phyloP scores from a whole-genome alignment of 2,329 filamentous ascomycete genomes.

The Chaetomiaceae sp. region DNA sequence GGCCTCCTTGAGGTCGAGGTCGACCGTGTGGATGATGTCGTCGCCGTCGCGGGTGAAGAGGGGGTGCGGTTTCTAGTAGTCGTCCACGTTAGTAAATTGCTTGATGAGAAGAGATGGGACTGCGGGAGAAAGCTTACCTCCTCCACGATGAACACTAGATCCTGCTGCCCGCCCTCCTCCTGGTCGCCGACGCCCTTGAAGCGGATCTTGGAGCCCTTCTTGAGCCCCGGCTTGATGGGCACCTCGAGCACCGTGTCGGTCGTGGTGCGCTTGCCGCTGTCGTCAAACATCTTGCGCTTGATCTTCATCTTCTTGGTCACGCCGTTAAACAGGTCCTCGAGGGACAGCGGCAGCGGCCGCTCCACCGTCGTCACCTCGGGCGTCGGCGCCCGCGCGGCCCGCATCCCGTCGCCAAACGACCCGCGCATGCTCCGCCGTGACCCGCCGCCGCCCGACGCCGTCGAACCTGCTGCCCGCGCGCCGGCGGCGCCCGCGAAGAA shows the following conservation, averaged over 20 bases:
- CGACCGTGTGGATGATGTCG: constrained; percentile 73
- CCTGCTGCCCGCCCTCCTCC: constrained; percentile 91
- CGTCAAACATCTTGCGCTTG: constrained; percentile 91
- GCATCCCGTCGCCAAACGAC: constrained; percentile 35
- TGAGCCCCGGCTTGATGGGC: constrained; percentile 90
- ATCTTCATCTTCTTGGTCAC: constrained; percentile 97
- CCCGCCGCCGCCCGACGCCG: constrained; percentile 40
- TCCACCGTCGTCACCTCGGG: constrained; percentile 91
- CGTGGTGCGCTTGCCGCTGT: constrained; percentile 74
- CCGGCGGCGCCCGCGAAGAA: constrained; percentile 41
- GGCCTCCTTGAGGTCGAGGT: constrained; percentile 86
- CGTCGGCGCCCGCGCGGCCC: constrained; percentile 49
- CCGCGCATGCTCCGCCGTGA: constrained; percentile 36
- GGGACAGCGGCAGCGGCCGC: constrained; percentile 69
- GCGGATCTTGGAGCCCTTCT: constrained; percentile 97
- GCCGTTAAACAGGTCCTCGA: constrained; percentile 87
- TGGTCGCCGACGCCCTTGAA: constrained; percentile 97
- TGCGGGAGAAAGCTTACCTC: constrained; percentile 61
- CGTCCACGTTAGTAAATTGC: constrained; percentile 37
- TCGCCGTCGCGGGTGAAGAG: constrained; percentile 84
- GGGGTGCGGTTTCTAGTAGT: constrained; percentile 72
- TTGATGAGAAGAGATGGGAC: background rate
- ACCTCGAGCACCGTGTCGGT: constrained; percentile 91
- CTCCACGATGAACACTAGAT: constrained; percentile 89
- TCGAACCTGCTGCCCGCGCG: constrained; percentile 30